Base-by-base conservation (phyloP, 1,139 yeast genomes). In the Blastobotrys capitulatus region DNA sequence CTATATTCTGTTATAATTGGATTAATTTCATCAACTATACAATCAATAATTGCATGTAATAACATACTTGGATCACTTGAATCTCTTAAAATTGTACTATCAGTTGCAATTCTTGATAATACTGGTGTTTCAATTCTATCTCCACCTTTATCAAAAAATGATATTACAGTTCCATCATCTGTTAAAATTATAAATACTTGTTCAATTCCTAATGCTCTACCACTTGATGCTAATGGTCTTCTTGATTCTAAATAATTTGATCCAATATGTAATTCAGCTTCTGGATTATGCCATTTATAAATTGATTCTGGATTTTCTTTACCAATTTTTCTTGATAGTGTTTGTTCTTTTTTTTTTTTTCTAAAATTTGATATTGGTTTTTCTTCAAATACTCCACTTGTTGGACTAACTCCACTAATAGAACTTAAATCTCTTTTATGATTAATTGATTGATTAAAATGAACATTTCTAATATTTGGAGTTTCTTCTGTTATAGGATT, bases 1-100 rank as follows among this genome's bases (percentile, higher is more conserved):
- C 78, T 71, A 60, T 79, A 83, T 9, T 79, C 79, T 1, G 79
- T 68, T n/a, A 85, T 72, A 40, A 83, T 76, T 7, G 80, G 79
- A 55, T 78, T 78, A 1, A 86, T 72, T 51, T 82, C 65, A 60
- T 82, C 83, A 8, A 78, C 80, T 22, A 72, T 65, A 2, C 79
- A 72, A 59, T 78, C 83, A n/a, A 78, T 57, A 9, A 78, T 67
- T 2, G 80, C 77, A 54, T 78, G 81, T 13, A 78, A 65, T 34
- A 78, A 63, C 20, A 76, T 68, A 0, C 79, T 73, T 0, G 80
- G 67, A 56, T 77, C 81, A 48, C 74, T 68, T 0, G 79, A 70
- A 41, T 74, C 75, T 42, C 81, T 62, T 38, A 78, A 57, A 40
- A 77, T 64, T 0, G 82, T 76, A 27, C 72, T 69, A 6, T 68